phyloP scores from a whole-genome alignment of 225 moss, liverwort and hornwort species.

The Marchantia paleacea region DNA sequence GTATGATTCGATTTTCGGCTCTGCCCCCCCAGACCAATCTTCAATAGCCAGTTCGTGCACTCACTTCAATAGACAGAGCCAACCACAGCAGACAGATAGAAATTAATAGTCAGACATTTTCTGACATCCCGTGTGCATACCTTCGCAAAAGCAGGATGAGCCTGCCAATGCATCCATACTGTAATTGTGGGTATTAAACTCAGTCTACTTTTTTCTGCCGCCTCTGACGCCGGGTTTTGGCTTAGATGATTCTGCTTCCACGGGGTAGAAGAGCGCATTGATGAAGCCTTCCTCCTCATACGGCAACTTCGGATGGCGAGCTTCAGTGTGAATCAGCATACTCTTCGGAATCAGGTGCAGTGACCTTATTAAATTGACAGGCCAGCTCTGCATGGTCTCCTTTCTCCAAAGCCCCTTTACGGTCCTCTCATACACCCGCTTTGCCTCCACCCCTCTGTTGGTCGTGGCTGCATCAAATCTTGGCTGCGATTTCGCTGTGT shows the following conservation, averaged over 20 bases:
- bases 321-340: slow-evolving; percentile 92
- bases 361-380: slow-evolving; percentile 78
- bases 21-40: not conserved
- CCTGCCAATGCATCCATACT: not conserved
- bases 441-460: slow-evolving; percentile 95
- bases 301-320: slow-evolving; percentile 86
- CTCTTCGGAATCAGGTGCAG: slow-evolving; percentile 91
- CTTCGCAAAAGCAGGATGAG: not conserved
- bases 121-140: not conserved
- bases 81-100: not conserved
- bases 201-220: slow-evolving; percentile 78
- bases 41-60: slow-evolving; percentile 6
- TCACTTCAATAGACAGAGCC: not conserved
- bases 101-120: not conserved
- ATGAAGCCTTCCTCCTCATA: slow-evolving; percentile 92
- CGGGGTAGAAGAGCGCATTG: slow-evolving; percentile 55
- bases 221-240: slow-evolving; percentile 86
- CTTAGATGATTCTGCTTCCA: slow-evolving; percentile 27
- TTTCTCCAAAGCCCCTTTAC: slow-evolving; percentile 89
- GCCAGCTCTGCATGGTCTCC: slow-evolving; percentile 93
- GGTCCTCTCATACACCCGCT: slow-evolving; percentile 92
- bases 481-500: slow-evolving; percentile 98
- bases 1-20: not conserved
- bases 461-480: slow-evolving; percentile 97
- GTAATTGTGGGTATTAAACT: not conserved